Conservation (phyloP, 257 asterid species). For the Primulina huaijiensis region DNA sequence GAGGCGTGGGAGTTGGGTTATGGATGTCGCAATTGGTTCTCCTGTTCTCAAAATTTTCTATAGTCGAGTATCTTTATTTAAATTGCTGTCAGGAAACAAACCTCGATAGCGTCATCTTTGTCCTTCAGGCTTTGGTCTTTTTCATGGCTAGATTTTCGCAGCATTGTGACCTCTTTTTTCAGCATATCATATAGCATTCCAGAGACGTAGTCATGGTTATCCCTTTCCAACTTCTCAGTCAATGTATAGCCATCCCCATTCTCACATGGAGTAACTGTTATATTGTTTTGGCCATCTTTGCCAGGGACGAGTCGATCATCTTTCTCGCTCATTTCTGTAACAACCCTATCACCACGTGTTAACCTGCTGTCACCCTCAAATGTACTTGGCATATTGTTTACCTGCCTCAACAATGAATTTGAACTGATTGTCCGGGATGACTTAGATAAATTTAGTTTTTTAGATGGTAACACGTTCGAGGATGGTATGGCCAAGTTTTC, state of each 20-base stretch:
- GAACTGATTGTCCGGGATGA: background rate
- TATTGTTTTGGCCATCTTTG: conserved; percentile 42
- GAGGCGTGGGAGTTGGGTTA: background rate
- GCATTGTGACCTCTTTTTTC: conserved; percentile 79
- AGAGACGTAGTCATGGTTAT: conserved; percentile 62
- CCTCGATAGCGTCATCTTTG: conserved; percentile 88
- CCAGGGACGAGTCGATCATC: conserved; percentile 27
- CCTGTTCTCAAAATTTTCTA: background rate
- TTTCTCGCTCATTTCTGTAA: conserved; percentile 28
- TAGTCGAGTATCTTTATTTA: background rate
- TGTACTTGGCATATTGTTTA: background rate
- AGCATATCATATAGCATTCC: conserved; percentile 78
- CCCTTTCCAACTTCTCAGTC: conserved; percentile 42
- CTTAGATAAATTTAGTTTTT: background rate
- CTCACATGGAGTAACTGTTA: conserved; percentile 35
- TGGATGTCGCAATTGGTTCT: background rate
- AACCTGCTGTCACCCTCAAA: background rate
- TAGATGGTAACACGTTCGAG: background rate
- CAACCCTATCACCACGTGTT: background rate
- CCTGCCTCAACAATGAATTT: background rate
- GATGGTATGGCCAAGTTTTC: background rate
- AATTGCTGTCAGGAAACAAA: conserved; percentile 16
- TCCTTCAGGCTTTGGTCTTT: conserved; percentile 81
- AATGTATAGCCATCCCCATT: conserved; percentile 36
- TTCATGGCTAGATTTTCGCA: conserved; percentile 73